Evolutionary conservation across 768 basidiomycete species (phyloP), one percentile per base, ranked within the genome.

Genomic region (Panaeolus cyanescens): DNA sequence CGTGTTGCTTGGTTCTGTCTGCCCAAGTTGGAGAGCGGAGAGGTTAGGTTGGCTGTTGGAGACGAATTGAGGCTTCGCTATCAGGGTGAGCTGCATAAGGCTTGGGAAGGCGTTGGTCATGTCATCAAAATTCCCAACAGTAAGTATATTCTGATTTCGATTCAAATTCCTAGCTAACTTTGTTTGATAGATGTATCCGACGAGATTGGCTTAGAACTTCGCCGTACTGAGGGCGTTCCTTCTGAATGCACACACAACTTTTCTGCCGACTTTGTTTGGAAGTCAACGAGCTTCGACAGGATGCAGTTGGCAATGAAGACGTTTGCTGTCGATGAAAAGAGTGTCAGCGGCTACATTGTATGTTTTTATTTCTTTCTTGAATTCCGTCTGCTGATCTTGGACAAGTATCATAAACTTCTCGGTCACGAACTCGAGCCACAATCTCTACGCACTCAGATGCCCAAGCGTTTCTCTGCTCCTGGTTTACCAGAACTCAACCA

Each of bases 241-340:
- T 87, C 90, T 17, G 96, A 99, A 32, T 87, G 94, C 75, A 95
- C 94, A 0, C 94, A 96, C 71, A 93, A 93, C 67, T 99, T 97
- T 69, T 89, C 93, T 0, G 97, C 91, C n/a, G 97, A 99, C 74
- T 99, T 99, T 70, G 96, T 99, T 4, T 99, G 97, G 97, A 99
- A 99, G 76, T 96, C 95, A 4, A 99, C 97, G 1, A 99, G 96
- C 74, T 99, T 99, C 69, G 97, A 99, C 74, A 85, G 97, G 54
- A 99, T 99, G 97, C 97, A 99, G 72, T 83, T 95, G 32, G 96
- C 97, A 0, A 99, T 99, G 96, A 99, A 98, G 84, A 99, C 96
- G 1, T 99, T 99, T 71, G 97, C 97, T 7, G 92, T 99, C 17
- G 97, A 99, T 67, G 97, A 99, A 76, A 97, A 98, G 82, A 97